A percentile compares a stretch with the other conserved stretches of the same genome.
phyloP scores from a whole-genome alignment of 2,329 filamentous ascomycete genomes.

The Ceratocystis alfenasii region DNA sequence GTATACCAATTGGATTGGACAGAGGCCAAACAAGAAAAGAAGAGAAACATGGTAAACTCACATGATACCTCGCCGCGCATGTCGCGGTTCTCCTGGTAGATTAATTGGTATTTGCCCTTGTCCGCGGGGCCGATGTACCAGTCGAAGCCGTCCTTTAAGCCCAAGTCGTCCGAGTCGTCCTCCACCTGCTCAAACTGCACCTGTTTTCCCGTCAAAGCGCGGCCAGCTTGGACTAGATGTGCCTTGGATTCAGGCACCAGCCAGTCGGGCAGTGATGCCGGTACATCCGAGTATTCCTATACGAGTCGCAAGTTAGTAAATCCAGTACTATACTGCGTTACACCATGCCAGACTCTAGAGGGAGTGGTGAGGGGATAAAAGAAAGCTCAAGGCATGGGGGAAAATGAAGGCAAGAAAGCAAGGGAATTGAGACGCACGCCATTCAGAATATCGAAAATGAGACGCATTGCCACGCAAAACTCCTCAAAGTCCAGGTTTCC shows the following conservation, averaged over 20 bases:
- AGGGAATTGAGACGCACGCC: slow-evolving; percentile 49
- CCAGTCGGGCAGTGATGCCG: slow-evolving; percentile 78
- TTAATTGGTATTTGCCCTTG: slow-evolving; percentile 90
- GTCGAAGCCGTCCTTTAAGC: slow-evolving; percentile 91
- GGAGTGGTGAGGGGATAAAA: background rate
- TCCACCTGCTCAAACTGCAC: slow-evolving; percentile 76
- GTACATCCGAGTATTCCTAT: slow-evolving; percentile 85
- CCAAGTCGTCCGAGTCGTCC: slow-evolving; percentile 68
- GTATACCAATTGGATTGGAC: no score
- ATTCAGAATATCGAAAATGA: slow-evolving; percentile 96
- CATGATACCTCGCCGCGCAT: slow-evolving; percentile 72
- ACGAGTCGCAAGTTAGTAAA: background rate
- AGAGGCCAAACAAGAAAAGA: background rate
- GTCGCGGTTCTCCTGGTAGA: slow-evolving; percentile 86
- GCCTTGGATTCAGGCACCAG: slow-evolving; percentile 91
- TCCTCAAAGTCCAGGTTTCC: slow-evolving; percentile 98
- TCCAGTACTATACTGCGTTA: background rate
- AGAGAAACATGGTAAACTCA: slow-evolving; percentile 33
- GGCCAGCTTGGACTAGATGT: slow-evolving; percentile 72
- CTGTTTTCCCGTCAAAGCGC: slow-evolving; percentile 66
- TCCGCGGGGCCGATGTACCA: slow-evolving; percentile 97
- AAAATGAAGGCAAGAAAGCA: background rate
- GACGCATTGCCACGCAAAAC: slow-evolving; percentile 96
- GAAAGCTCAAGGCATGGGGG: background rate
- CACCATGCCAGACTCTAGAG: background rate